Base-by-base conservation (phyloP, 225 moss, liverwort and hornwort genomes). In the Bryum argenteum region DNA sequence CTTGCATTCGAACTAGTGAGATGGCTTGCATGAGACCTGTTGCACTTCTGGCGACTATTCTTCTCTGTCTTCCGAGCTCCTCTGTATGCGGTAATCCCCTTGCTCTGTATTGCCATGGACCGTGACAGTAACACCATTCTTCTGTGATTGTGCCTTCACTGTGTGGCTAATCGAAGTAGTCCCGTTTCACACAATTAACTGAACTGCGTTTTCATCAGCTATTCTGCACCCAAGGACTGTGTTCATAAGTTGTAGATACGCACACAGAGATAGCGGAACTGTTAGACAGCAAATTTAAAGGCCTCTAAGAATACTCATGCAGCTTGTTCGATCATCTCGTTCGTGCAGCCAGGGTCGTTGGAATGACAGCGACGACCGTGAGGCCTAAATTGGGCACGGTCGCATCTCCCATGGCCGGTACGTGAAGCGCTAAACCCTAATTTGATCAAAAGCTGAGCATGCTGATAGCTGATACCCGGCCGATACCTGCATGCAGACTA, bases 361-460 rank as follows among this genome's bases (percentile, higher is more conserved):
- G 41, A 62, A 24, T 23, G 41, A 23, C 72, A 63, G 43, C 63
- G 5, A 71, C 61, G 20, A 23, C 13, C 4, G 1, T 7, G 13
- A 3, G 16, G 16, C 48, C 21, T 12, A 53, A 45, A 17, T 9
- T 70, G 41, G 1, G 40, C 19, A 73, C 80, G 1, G 66, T 65
- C 65, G 80, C 80, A 16, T 67, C 75, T 18, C 75, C 76, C 4
- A 82, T 78, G 78, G 54, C 76, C 9, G 54, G 79, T 48, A 48
- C 17, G 48, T 83, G 43, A 5, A 33, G 37, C 67, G 72, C 59
- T 54, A 55, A 71, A 11, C 14, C 21, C 26, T 47, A 26, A 38
- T 24, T 40, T 28, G n/a, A n/a, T n/a, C n/a, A n/a, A n/a, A n/a
- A n/a, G n/a, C n/a, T n/a, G n/a, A n/a, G n/a, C 58, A 5, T 9